A percentile compares a stretch with the other conserved stretches of the same genome.
Evolutionary conservation across 495 filamentous ascomycete species (phyloP).

Genomic region (Filosporella fistucella): DNA sequence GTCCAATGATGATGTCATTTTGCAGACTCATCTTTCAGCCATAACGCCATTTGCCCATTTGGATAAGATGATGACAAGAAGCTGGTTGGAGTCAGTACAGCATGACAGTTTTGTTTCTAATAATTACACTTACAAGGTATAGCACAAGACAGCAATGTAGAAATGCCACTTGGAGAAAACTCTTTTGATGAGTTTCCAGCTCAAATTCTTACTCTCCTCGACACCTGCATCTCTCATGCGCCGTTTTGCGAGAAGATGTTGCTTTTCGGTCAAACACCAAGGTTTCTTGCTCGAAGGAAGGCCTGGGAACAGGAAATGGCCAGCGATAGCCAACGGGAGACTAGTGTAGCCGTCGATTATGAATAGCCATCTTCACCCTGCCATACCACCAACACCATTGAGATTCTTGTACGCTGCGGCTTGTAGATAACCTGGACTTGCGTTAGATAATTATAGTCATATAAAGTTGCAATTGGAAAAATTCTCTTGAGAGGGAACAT

Average conservation of each 20-base stretch:
- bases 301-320: conserved; percentile 40
- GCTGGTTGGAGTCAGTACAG: conserved; percentile 2
- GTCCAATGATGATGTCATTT: conserved; percentile 1
- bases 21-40: not conserved
- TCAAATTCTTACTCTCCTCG: conserved; percentile 9
- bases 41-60: conserved; percentile 9
- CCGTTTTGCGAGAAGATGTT: conserved; percentile 5
- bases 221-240: conserved; percentile 3
- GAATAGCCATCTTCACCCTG: conserved; percentile 43
- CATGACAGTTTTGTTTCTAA: not conserved
- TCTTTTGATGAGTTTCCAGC: conserved; percentile 9
- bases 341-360: conserved; percentile 40
- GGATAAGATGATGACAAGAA: conserved; percentile 15
- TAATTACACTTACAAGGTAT: conserved; percentile 11
- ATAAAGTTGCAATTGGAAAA: too few relatives aligned
- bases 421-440: conserved; percentile 48
- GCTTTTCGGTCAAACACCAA: conserved; percentile 28
- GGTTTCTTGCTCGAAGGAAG: conserved; percentile 39
- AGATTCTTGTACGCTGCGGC: conserved; percentile 42
- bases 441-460: too few relatives aligned
- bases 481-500: too few relatives aligned
- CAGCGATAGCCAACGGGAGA: conserved; percentile 39
- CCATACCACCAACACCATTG: conserved; percentile 40
- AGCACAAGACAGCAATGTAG: conserved; percentile 6
- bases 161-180: conserved; percentile 15